A percentile compares a stretch with the other conserved stretches of the same genome.
Evolutionary conservation across 257 asterid species (phyloP).

Genomic region (Solanum acaule): DNA sequence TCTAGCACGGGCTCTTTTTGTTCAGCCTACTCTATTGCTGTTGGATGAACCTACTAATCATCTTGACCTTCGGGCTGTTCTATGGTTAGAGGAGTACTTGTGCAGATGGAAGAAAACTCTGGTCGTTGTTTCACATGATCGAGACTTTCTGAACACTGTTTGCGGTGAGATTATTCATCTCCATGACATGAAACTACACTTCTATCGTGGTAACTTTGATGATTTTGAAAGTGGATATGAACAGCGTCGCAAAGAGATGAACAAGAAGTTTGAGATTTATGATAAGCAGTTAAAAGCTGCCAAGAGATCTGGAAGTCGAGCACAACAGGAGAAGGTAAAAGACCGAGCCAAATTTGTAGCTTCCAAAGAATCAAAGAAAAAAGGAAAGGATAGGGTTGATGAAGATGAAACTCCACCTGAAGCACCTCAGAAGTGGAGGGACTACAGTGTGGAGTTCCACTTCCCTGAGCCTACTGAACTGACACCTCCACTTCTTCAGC

Average conservation of each 20-base stretch:
- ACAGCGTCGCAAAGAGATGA: slow-evolving; percentile 56
- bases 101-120: slow-evolving; percentile 76
- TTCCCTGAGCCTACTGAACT: slow-evolving; percentile 70
- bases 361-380: slow-evolving; percentile 47
- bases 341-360: slow-evolving; percentile 52
- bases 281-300: slow-evolving; percentile 51
- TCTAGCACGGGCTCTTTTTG: slow-evolving; percentile 61
- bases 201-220: slow-evolving; percentile 56
- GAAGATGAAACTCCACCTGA: slow-evolving; percentile 44
- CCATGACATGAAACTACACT: slow-evolving; percentile 49
- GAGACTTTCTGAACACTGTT: slow-evolving; percentile 57
- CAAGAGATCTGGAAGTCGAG: slow-evolving; percentile 48
- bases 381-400: slow-evolving; percentile 40
- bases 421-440: slow-evolving; percentile 63
- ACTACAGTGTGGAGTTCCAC: slow-evolving; percentile 63
- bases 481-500: slow-evolving; percentile 59
- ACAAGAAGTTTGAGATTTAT: slow-evolving; percentile 46
- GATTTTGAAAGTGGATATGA: slow-evolving; percentile 54
- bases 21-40: slow-evolving; percentile 61
- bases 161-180: slow-evolving; percentile 59
- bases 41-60: slow-evolving; percentile 73
- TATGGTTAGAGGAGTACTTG: slow-evolving; percentile 61
- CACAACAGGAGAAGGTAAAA: slow-evolving; percentile 58
- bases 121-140: slow-evolving; percentile 59
- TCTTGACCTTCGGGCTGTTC: slow-evolving; percentile 69